These are phyloP conservation scores for Ilyonectria sp. DNA, from an alignment of 2,329 filamentous ascomycete genomes.

Conservation along the genomic window DNA sequence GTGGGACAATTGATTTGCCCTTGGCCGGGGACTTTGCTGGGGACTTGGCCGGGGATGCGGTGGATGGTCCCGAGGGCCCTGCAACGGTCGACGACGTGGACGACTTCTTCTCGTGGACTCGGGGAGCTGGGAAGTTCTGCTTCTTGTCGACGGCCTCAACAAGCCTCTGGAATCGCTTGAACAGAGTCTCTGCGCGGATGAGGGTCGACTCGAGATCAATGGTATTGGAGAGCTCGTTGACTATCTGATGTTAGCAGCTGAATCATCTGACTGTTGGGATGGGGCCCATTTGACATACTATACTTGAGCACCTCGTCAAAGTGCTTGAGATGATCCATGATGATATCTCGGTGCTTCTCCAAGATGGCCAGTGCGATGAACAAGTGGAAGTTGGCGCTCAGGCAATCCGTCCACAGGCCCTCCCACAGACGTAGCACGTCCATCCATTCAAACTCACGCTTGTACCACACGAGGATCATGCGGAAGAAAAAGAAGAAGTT, in stretches of 20 bases:
- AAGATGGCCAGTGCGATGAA: slow-evolving; percentile 95
- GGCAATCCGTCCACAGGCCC: slow-evolving; percentile 91
- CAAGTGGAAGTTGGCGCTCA: slow-evolving; percentile 91
- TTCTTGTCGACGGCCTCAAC: slow-evolving; percentile 96
- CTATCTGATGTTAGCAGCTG: slow-evolving; percentile 60
- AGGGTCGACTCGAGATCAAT: slow-evolving; percentile 93
- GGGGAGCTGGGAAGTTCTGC: slow-evolving; percentile 80
- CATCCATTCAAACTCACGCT: slow-evolving; percentile 93
- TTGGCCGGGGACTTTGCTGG: slow-evolving; percentile 41
- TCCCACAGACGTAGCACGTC: slow-evolving; percentile 95
- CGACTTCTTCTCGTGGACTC: slow-evolving; percentile 36
- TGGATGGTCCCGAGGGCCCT: slow-evolving; percentile 24
- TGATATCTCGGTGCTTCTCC: slow-evolving; percentile 96
- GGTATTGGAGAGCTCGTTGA: slow-evolving; percentile 94
- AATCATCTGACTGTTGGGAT: neutral
- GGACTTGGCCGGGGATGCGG: slow-evolving; percentile 31
- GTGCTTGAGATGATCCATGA: slow-evolving; percentile 92
- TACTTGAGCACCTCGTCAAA: slow-evolving; percentile 99
- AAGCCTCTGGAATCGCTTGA: slow-evolving; percentile 87
- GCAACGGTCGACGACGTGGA: slow-evolving; percentile 36
- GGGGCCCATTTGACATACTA: slow-evolving; percentile 66
- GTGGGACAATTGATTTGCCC: slow-evolving; percentile 56
- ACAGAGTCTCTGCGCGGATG: slow-evolving; percentile 89
- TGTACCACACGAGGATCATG: slow-evolving; percentile 99
- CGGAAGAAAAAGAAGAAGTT: slow-evolving; percentile 99